phyloP scores from a whole-genome alignment of 2,329 filamentous ascomycete genomes.

The Clonostachys rosea region DNA sequence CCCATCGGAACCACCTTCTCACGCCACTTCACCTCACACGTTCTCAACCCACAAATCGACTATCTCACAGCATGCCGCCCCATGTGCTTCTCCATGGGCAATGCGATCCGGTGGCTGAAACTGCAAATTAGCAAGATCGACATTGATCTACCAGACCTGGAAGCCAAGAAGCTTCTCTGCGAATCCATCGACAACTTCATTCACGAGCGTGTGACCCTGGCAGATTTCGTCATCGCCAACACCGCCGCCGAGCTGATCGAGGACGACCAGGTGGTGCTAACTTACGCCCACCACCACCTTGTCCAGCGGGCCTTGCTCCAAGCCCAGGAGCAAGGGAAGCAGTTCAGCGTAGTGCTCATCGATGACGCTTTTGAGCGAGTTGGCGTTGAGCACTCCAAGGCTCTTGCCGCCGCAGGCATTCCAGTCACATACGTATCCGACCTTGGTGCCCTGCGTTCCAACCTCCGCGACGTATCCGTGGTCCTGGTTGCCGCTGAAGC shows the following conservation, averaged over 20 bases:
- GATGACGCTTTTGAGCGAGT: constrained; percentile 59
- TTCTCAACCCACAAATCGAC: constrained; percentile 91
- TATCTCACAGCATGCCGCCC: constrained; percentile 92
- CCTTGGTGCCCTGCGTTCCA: constrained; percentile 64
- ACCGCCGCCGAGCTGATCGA: constrained; percentile 72
- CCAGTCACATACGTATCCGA: constrained; percentile 76
- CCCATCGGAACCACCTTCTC: constrained; percentile 80
- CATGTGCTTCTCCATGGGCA: constrained; percentile 94
- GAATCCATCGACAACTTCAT: constrained; percentile 86
- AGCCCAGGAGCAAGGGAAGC: constrained; percentile 65
- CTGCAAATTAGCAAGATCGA: constrained; percentile 87
- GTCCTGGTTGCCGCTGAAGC: constrained; percentile 88
- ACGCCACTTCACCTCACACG: constrained; percentile 85
- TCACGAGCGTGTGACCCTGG: constrained; percentile 81
- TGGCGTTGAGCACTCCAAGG: constrained; percentile 59
- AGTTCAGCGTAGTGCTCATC: constrained; percentile 79
- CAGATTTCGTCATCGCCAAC: constrained; percentile 79
- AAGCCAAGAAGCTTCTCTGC: constrained; percentile 75
- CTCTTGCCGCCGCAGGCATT: constrained; percentile 63
- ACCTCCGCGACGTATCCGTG: constrained; percentile 63
- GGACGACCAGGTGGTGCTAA: constrained; percentile 71
- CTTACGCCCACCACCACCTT: constrained; percentile 80
- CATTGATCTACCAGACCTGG: constrained; percentile 74
- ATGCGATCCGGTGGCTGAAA: constrained; percentile 92
- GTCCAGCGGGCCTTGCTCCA: constrained; percentile 77